Evolutionary conservation across 164 flowering plant species (phyloP), one percentile per base, ranked within the genome.

Genomic region (Cinnamomum chago): DNA sequence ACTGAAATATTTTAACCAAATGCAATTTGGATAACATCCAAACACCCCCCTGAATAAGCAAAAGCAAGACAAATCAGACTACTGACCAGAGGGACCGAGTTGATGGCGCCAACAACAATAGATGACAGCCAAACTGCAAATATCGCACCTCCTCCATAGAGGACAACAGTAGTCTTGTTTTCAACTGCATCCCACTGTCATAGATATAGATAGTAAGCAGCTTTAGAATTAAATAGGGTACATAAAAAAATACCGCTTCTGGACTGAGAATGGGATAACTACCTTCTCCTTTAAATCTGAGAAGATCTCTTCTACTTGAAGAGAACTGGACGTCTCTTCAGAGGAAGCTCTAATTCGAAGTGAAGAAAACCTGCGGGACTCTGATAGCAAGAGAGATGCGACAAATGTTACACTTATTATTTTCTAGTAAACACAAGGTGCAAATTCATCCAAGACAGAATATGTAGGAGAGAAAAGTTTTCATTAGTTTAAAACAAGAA

Each of bases 121-220:
- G 99, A 88, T 68, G 99, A 89, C 20, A 93, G 79, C 99, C 99
- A 95, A 71, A 95, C 88, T 23, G 92, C 98, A 73, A 95, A 92
- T 62, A 95, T 79, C 3, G 94, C 98, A 22, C 98, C 98, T 69
- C 98, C 96, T 71, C 99, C 99, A 81, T 93, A 93, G 20, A 92
- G 70, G 80, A 95, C 68, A n/a, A 95, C 97, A 2, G 97, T 92
- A 24, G 94, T 83, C 83, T 95, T 95, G 89, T 93, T 88, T 74
- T 95, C 97, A 78, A 95, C 77, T 35, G 85, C 95, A 85, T 95
- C 98, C 98, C 98, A 95, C 97, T 93, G 73, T 33, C 30, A 50
- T 74, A 47, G 22, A 58, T 50, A 70, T 30, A 74, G 52, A 35
- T 22, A 50, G 66, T 13, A 51, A 64, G 55, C 62, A 18, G 17